These are phyloP conservation scores for Hymenoscyphus repandus DNA, from an alignment of 2,329 filamentous ascomycete species.

Conservation along the genomic window DNA sequence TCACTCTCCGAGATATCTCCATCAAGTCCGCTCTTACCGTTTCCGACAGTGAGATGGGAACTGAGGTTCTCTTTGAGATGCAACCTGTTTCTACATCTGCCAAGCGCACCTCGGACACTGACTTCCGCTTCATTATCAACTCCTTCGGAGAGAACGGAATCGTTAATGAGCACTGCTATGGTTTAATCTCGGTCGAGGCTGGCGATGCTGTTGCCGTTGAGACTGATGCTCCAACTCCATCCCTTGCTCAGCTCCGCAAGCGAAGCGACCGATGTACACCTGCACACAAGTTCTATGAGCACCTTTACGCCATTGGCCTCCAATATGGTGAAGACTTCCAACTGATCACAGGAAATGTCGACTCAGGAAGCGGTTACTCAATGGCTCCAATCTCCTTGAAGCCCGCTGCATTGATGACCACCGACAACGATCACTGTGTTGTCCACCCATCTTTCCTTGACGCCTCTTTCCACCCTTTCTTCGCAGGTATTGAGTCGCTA, in stretches of 20 bases:
- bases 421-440: constrained; percentile 1
- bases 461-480: constrained; percentile 3
- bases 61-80: constrained; percentile 3
- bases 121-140: constrained; percentile 1
- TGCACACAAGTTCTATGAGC: constrained; percentile 1
- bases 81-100: constrained; percentile 2
- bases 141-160: background rate
- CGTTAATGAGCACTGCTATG: constrained; percentile 3
- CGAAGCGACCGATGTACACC: constrained; percentile 3
- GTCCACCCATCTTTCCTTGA: constrained; percentile 3
- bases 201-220: background rate
- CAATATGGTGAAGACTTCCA: constrained; percentile 3
- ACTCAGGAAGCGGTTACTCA: background rate
- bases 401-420: background rate
- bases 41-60: constrained; percentile 4
- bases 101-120: constrained; percentile 1
- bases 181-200: constrained; percentile 3
- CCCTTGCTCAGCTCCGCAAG: constrained; percentile 1
- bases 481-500: constrained; percentile 3
- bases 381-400: constrained; percentile 2
- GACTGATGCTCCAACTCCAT: background rate
- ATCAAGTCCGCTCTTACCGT: constrained; percentile 5
- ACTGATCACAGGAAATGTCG: constrained; percentile 1
- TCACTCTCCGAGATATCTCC: background rate
- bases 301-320: background rate